A percentile compares a stretch with the other conserved stretches of the same genome.
Evolutionary conservation across 1,139 yeast species (phyloP).

Genomic region (Petasospora rhodanensis): DNA sequence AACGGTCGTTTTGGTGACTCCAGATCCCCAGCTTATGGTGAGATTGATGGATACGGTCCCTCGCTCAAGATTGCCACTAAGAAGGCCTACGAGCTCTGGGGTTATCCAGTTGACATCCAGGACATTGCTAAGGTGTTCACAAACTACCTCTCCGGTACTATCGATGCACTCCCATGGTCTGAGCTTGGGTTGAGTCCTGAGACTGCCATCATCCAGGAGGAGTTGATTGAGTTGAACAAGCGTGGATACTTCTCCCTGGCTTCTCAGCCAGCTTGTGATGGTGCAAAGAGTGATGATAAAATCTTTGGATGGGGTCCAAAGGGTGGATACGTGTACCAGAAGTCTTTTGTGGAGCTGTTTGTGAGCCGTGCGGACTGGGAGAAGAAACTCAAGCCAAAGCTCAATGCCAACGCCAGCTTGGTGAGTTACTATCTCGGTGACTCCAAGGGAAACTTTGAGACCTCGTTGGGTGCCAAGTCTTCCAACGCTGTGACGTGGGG

Average conservation of each 20-base stretch:
- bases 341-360: constrained; percentile 89
- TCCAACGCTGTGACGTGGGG: constrained; percentile 96
- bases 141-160: constrained; percentile 68
- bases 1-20: constrained; percentile 98
- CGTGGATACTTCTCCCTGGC: constrained; percentile 83
- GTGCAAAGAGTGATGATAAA: constrained; percentile 70
- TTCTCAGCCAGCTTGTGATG: constrained; percentile 91
- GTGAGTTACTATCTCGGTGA: constrained; percentile 74
- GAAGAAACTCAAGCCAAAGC: constrained; percentile 43
- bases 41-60: constrained; percentile 96
- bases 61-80: constrained; percentile 71
- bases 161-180: constrained; percentile 87
- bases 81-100: constrained; percentile 77
- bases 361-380: constrained; percentile 70
- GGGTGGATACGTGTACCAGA: constrained; percentile 86
- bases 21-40: constrained; percentile 95
- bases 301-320: constrained; percentile 97
- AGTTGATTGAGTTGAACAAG: constrained; percentile 70
- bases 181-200: constrained; percentile 83
- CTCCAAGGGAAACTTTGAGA: constrained; percentile 47
- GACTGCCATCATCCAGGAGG: constrained; percentile 89
- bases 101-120: constrained; percentile 57
- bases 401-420: constrained; percentile 39
- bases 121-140: constrained; percentile 71
- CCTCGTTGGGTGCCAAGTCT: constrained; percentile 50